These are phyloP conservation scores for Botrytis cinerea DNA, from an alignment of 2,329 filamentous ascomycete species.

Conservation along the genomic window DNA sequence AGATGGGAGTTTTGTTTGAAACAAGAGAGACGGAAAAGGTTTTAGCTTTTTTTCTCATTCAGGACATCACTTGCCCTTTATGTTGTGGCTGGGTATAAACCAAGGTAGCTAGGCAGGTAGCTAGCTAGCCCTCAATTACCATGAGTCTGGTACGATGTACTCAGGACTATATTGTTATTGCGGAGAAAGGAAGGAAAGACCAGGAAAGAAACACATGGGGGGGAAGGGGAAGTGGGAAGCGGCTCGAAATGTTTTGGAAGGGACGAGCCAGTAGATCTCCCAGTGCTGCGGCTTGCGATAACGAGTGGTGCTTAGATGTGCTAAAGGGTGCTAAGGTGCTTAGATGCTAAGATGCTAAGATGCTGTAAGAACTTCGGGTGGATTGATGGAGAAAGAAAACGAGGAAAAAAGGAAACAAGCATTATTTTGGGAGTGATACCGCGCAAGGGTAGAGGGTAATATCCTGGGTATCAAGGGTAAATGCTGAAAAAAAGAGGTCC, in stretches of 20 bases:
- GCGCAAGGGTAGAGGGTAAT: conserved; percentile 4
- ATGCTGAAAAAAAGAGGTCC: neutral
- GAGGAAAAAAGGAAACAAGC: conserved; percentile 1
- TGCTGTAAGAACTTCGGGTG: neutral
- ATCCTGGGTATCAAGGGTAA: neutral
- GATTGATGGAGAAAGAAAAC: neutral
- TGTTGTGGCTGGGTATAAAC: conserved; percentile 7
- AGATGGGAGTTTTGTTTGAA: neutral
- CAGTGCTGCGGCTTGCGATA: neutral
- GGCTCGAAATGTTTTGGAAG: neutral
- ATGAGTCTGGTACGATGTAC: neutral
- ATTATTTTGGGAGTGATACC: conserved; percentile 16
- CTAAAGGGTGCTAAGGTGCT: neutral
- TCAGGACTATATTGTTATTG: neutral
- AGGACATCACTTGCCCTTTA: conserved; percentile 15
- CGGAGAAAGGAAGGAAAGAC: conserved; percentile 11
- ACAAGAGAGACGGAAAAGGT: neutral
- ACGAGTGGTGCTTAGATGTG: neutral
- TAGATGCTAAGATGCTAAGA: neutral
- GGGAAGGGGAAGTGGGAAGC: neutral
- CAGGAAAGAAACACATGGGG: neutral
- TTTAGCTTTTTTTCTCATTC: conserved; percentile 1
- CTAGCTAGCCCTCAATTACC: neutral
- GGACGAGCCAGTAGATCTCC: neutral
- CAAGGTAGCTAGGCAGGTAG: neutral